phyloP scores from a whole-genome alignment of 176 grass and related monocot genomes.

The Saccharum officinarum region DNA sequence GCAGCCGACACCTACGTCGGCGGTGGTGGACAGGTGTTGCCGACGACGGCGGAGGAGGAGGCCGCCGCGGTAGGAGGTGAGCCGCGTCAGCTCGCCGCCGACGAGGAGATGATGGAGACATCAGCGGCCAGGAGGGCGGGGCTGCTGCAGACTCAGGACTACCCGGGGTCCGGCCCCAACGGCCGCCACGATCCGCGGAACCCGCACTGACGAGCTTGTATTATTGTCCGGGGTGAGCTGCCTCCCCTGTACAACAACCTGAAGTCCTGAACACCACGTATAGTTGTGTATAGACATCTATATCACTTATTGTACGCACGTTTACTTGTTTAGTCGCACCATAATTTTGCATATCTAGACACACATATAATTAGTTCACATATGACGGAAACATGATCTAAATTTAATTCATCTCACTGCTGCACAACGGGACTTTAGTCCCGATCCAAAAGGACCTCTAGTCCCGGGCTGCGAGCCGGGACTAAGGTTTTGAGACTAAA shows the following conservation, averaged over 20 bases:
- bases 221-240: neutral
- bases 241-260: neutral
- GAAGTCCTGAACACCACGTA: neutral
- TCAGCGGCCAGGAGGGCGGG: constrained; percentile 39
- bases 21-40: neutral
- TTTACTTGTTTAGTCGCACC: neutral
- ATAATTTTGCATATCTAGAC: constrained; percentile 20
- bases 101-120: neutral
- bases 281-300: neutral
- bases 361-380: neutral
- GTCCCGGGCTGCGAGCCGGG: no score
- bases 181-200: constrained; percentile 67
- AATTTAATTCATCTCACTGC: constrained; percentile 27
- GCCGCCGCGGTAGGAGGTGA: neutral
- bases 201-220: constrained; percentile 28
- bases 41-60: neutral
- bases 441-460: no score
- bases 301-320: neutral
- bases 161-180: constrained; percentile 66
- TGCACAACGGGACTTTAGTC: no score
- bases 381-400: neutral
- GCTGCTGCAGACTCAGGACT: constrained; percentile 70
- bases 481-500: no score
- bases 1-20: neutral
- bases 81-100: constrained; percentile 1